phyloP scores from a whole-genome alignment of 1,284 basidiomycete species.

The Dichomitus squalens region DNA sequence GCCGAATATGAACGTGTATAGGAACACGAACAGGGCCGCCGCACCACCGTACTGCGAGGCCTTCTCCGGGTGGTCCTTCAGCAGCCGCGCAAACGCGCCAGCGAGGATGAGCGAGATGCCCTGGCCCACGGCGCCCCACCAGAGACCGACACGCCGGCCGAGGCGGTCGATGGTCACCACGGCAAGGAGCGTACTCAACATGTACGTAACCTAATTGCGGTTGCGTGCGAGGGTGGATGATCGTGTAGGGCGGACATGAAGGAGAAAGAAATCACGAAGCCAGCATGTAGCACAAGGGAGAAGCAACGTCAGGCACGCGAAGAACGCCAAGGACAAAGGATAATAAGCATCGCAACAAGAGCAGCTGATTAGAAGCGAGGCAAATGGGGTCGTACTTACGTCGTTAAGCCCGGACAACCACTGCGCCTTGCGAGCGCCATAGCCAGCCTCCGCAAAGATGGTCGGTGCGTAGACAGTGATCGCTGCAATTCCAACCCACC shows the following conservation, averaged over 20 bases:
- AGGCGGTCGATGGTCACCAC: conserved; percentile 50
- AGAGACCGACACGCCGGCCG: conserved; percentile 49
- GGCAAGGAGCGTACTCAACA: conserved; percentile 46
- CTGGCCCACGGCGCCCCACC: conserved; percentile 45
- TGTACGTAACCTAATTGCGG: conserved; percentile 44
- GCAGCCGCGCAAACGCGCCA: conserved; percentile 45
- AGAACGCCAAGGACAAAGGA: background rate
- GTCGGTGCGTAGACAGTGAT: conserved; percentile 54
- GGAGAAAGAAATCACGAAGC: conserved; percentile 4
- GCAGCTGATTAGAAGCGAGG: background rate
- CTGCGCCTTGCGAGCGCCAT: conserved; percentile 45
- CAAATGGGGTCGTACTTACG: conserved; percentile 28
- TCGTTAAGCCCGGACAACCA: conserved; percentile 52
- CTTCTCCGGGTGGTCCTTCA: conserved; percentile 46
- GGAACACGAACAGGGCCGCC: conserved; percentile 50
- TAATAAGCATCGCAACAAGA: background rate
- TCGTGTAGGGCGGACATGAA: background rate
- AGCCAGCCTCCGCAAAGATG: conserved; percentile 50
- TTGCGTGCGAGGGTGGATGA: too few relatives aligned
- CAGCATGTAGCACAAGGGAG: background rate
- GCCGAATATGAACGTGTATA: conserved; percentile 50
- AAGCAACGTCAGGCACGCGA: conserved; percentile 1
- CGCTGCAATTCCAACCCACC: conserved; percentile 54
- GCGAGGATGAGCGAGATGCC: conserved; percentile 45
- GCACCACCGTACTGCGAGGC: conserved; percentile 47